Evolutionary conservation across 2,329 filamentous ascomycete genomes (phyloP).

Genomic region (Xenoacremonium recifei): DNA sequence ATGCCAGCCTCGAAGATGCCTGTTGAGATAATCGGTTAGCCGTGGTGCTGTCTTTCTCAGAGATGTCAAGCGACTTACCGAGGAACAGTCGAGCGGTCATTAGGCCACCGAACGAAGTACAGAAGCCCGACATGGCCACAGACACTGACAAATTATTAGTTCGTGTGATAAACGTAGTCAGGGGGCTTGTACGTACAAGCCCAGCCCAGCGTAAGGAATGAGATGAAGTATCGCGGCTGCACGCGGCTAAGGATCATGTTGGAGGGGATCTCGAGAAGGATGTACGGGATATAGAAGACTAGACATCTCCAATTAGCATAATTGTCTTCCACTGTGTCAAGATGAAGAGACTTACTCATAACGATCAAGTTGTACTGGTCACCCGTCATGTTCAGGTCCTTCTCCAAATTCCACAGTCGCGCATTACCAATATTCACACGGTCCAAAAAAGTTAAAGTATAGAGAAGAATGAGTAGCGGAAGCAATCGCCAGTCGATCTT

Average conservation of each 20-base stretch:
- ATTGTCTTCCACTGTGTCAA: too few relatives aligned
- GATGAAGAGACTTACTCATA: conserved; percentile 15
- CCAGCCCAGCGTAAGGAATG: too few relatives aligned
- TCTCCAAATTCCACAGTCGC: conserved; percentile 27
- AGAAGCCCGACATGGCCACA: conserved; percentile 27
- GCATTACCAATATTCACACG: too few relatives aligned
- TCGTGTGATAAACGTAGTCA: too few relatives aligned
- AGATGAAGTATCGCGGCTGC: too few relatives aligned
- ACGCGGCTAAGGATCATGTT: conserved; percentile 31
- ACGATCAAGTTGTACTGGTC: conserved; percentile 28
- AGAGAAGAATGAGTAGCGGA: conserved; percentile 23
- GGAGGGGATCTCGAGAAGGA: conserved; percentile 29
- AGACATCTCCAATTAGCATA: too few relatives aligned
- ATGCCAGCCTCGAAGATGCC: conserved; percentile 35
- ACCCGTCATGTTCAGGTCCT: conserved; percentile 28
- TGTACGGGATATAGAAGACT: conserved; percentile 32
- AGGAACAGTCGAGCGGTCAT: conserved; percentile 29
- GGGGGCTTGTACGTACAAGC: too few relatives aligned
- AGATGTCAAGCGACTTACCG: too few relatives aligned
- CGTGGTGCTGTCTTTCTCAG: too few relatives aligned
- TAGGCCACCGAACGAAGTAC: conserved; percentile 23
- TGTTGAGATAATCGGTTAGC: too few relatives aligned
- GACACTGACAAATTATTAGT: too few relatives aligned
- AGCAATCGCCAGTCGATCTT: conserved; percentile 25
- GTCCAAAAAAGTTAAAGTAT: conserved; percentile 26